phyloP scores from a whole-genome alignment of 495 filamentous ascomycete species.

The Chlorociboria aeruginascens region DNA sequence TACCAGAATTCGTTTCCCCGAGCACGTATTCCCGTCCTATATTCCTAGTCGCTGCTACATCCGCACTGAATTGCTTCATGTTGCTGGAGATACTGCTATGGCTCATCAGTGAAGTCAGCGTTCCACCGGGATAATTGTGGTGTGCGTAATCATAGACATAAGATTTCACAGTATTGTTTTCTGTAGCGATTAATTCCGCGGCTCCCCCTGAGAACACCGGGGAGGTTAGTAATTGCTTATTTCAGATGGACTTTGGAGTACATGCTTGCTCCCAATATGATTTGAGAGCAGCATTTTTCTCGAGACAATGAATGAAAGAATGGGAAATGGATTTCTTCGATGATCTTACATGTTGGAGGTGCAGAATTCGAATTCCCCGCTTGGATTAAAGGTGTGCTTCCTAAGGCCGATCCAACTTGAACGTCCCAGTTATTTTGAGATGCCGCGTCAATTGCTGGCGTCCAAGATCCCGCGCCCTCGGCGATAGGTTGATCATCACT shows the following conservation, averaged over 20 bases:
- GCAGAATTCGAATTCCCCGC: slow-evolving; percentile 46
- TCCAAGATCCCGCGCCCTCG: slow-evolving; percentile 33
- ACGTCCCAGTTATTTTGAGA: slow-evolving; percentile 45
- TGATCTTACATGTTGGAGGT: slow-evolving; percentile 25
- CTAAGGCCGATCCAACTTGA: slow-evolving; percentile 35
- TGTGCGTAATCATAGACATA: slow-evolving; percentile 43
- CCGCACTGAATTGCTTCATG: slow-evolving; percentile 33
- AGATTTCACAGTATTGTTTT: slow-evolving; percentile 34
- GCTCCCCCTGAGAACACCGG: slow-evolving; percentile 26
- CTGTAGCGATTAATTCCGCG: slow-evolving; percentile 31
- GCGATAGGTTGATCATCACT: slow-evolving; percentile 40
- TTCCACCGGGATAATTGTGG: slow-evolving; percentile 49
- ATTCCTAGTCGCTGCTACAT: slow-evolving; percentile 33
- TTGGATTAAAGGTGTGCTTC: slow-evolving; percentile 34
- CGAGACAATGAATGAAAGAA: too few relatives aligned
- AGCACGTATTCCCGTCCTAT: slow-evolving; percentile 41
- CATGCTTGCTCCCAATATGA: too few relatives aligned
- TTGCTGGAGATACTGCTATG: slow-evolving; percentile 37
- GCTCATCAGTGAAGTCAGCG: slow-evolving; percentile 36
- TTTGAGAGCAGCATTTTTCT: too few relatives aligned
- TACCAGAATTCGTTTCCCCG: slow-evolving; percentile 49
- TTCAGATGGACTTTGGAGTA: too few relatives aligned
- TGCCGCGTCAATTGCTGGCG: slow-evolving; percentile 35
- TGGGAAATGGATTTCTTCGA: too few relatives aligned
- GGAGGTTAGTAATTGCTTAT: too few relatives aligned